Evolutionary conservation across 164 flowering plant species (phyloP), one percentile per base, ranked within the genome.

Genomic region (Vitis riparia): DNA sequence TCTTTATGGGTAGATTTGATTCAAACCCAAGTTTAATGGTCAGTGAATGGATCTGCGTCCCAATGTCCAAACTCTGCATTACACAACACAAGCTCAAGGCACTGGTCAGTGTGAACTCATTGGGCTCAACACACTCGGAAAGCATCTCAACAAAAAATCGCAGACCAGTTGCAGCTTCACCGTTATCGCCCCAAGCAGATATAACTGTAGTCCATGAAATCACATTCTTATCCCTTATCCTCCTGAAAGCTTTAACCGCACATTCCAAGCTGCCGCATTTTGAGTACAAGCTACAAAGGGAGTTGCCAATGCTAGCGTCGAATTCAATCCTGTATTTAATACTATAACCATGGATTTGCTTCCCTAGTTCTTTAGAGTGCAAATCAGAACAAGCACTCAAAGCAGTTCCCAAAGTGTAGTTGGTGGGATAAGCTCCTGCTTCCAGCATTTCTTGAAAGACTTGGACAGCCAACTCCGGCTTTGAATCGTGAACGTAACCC

Each of bases 201-300:
- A 93, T 80, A 48, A 66, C 73, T 4, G 90, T 65, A 10, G 98
- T 93, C 97, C 98, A 93, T n/a, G 98, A 93, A 71, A 91, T 86
- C 47, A 84, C 89, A 75, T 88, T 78, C 81, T 88, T 91, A 49
- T 88, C 91, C 5, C 62, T 65, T 50, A 85, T 87, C 62, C 81
- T 78, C 50, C 71, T 13, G 69, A 93, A 93, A 52, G 88, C 81
- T 65, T 87, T 84, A 50, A 86, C 69, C 1, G 88, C 89, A 73
- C 77, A 78, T 16, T 81, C 81, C 77, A 91, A 78, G 65, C 62
- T 70, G 51, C 86, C 77, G 79, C 74, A 77, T 72, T 81, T 91
- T 13, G 93, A 86, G 70, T 93, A 93, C 4, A 91, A 81, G 74
- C 83, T 85, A 72, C 88, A 89, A 58, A 93, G 89, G 7, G 92